A percentile compares a stretch with the other conserved stretches of the same genome.
phyloP scores from a whole-genome alignment of 495 filamentous ascomycete species.

The Aspergillus leporis region DNA sequence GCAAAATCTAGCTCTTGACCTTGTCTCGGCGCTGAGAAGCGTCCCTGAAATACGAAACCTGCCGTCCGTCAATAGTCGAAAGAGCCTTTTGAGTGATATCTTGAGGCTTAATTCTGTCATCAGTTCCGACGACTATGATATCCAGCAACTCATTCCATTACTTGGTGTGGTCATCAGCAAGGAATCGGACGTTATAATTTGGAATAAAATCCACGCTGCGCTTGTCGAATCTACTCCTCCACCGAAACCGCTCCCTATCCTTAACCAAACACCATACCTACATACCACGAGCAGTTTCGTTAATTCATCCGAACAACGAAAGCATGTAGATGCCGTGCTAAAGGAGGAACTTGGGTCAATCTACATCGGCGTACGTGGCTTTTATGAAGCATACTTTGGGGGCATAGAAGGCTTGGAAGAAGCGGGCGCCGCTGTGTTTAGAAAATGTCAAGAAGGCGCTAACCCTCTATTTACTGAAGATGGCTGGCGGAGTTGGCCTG shows the following conservation, averaged over 20 bases:
- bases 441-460: background rate
- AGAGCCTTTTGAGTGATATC: background rate
- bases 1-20: too few species aligned
- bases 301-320: slow-evolving; percentile 13
- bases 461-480: background rate
- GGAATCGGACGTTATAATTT: slow-evolving; percentile 4
- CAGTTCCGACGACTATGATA: slow-evolving; percentile 3
- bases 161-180: background rate
- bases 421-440: background rate
- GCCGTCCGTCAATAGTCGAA: too few species aligned
- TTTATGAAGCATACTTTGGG: slow-evolving; percentile 7
- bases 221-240: slow-evolving; percentile 3
- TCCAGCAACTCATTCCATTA: slow-evolving; percentile 1
- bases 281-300: slow-evolving; percentile 12
- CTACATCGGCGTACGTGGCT: slow-evolving; percentile 3
- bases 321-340: slow-evolving; percentile 5
- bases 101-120: background rate
- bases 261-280: slow-evolving; percentile 3
- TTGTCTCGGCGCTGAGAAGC: too few species aligned
- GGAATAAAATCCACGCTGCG: background rate
- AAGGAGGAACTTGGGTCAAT: slow-evolving; percentile 14
- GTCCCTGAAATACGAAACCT: too few species aligned
- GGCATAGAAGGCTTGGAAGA: background rate
- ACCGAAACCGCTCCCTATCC: background rate
- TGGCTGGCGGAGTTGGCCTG: slow-evolving; percentile 7